A percentile compares a stretch with the other conserved stretches of the same genome.
Evolutionary conservation across 257 asterid genomes (phyloP).

Genomic region (Solanum okadae): DNA sequence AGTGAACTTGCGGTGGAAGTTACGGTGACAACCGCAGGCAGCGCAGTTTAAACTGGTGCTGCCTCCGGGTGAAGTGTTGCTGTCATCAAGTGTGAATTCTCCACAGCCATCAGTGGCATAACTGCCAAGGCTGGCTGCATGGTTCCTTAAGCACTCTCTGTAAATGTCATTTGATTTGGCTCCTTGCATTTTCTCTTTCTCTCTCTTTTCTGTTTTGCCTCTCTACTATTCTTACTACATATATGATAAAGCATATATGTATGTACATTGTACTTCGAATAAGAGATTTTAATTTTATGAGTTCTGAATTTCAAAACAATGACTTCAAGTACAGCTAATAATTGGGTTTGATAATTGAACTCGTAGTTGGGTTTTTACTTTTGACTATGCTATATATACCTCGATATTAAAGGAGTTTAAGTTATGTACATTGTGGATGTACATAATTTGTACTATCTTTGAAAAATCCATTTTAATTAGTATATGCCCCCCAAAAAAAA

Average conservation of each 20-base stretch:
- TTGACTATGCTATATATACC: neutral
- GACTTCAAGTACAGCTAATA: neutral
- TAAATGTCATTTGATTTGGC: conserved; percentile 23
- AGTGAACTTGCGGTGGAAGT: conserved; percentile 46
- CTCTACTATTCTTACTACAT: neutral
- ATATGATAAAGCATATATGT: neutral
- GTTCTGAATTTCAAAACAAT: neutral
- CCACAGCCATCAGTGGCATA: conserved; percentile 86
- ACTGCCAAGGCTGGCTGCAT: conserved; percentile 79
- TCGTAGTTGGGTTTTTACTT: neutral
- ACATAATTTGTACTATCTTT: neutral
- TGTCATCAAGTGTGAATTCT: conserved; percentile 34
- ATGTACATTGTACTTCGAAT: neutral
- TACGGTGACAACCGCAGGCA: conserved; percentile 82
- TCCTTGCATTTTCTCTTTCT: conserved; percentile 30
- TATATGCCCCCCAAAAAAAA: neutral
- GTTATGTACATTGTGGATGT: neutral
- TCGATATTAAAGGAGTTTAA: neutral
- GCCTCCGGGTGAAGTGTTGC: neutral
- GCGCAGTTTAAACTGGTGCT: conserved; percentile 30
- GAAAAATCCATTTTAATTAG: too few species aligned
- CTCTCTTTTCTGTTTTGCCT: neutral
- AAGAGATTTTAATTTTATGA: neutral
- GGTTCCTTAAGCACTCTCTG: conserved; percentile 59
- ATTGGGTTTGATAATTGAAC: neutral